phyloP scores from a whole-genome alignment of 176 grass and related monocot genomes.

The maize (Zea mays) region DNA sequence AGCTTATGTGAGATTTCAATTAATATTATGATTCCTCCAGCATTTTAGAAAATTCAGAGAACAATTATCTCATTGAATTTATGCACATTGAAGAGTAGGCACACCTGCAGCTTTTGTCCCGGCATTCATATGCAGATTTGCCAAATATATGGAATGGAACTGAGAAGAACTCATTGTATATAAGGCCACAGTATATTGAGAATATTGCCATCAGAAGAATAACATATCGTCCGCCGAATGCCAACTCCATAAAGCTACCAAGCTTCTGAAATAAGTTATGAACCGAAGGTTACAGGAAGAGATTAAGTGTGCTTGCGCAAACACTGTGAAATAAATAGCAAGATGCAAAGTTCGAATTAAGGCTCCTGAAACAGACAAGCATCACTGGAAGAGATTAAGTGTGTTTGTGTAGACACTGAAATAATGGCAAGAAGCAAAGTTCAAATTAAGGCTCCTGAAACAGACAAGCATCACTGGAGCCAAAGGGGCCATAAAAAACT shows the following conservation, averaged over 20 bases:
- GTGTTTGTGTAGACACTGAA: too few relatives aligned
- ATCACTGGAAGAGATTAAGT: too few relatives aligned
- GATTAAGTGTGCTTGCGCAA: not conserved
- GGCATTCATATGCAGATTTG: conserved; percentile 89
- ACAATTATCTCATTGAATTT: not conserved
- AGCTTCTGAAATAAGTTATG: conserved; percentile 75
- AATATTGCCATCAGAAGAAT: conserved; percentile 98
- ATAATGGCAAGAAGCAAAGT: too few relatives aligned
- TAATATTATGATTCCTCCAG: conserved; percentile 10
- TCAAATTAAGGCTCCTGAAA: not conserved
- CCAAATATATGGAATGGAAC: conserved; percentile 99
- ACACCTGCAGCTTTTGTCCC: conserved; percentile 82
- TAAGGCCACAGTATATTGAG: conserved; percentile 98
- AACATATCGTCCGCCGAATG: conserved; percentile 98
- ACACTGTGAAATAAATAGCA: conserved; percentile 10
- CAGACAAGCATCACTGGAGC: not conserved
- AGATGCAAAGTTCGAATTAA: not conserved
- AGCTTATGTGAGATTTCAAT: conserved; percentile 8
- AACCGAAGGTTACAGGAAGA: conserved; percentile 1
- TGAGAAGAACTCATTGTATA: conserved; percentile 99
- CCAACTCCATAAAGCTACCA: conserved; percentile 96
- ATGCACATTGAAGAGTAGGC: conserved; percentile 12
- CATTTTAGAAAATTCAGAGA: conserved; percentile 20
- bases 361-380: not conserved
- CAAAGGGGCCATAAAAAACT: not conserved